Conservation (phyloP, 495 filamentous ascomycete species). For the Xylaria palmicola region DNA sequence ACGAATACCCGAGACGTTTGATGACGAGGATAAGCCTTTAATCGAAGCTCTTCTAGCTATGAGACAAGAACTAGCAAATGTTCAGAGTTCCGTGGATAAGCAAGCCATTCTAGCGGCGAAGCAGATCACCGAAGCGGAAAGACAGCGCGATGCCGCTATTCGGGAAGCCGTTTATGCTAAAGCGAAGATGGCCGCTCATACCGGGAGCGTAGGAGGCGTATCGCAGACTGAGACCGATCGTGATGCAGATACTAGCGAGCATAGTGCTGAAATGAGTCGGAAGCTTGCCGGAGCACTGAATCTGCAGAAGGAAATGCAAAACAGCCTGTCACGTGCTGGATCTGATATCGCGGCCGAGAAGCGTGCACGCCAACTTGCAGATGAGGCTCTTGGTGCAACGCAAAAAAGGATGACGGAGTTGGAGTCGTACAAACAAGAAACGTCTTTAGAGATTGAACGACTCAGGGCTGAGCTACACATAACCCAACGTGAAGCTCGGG, state of each 20-base stretch:
- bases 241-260: conserved; percentile 58
- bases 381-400: conserved; percentile 81
- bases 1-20: conserved; percentile 69
- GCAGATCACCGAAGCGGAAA: conserved; percentile 88
- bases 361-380: conserved; percentile 75
- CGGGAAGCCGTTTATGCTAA: conserved; percentile 93
- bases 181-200: conserved; percentile 82
- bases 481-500: conserved; percentile 67
- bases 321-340: conserved; percentile 63
- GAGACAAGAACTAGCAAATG: conserved; percentile 75
- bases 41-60: conserved; percentile 92
- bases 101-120: conserved; percentile 82
- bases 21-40: conserved; percentile 86
- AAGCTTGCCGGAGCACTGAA: conserved; percentile 80
- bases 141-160: conserved; percentile 87
- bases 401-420: conserved; percentile 80
- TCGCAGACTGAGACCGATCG: conserved; percentile 67
- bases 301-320: conserved; percentile 71
- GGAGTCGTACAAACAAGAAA: conserved; percentile 76
- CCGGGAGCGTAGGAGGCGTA: conserved; percentile 63
- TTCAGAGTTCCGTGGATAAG: conserved; percentile 82
- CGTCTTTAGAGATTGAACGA: conserved; percentile 76
- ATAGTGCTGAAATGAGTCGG: conserved; percentile 72
- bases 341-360: conserved; percentile 77
- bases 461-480: conserved; percentile 82